Conservation (phyloP, 2,329 filamentous ascomycete species). For the Xylariaceae sp. region DNA sequence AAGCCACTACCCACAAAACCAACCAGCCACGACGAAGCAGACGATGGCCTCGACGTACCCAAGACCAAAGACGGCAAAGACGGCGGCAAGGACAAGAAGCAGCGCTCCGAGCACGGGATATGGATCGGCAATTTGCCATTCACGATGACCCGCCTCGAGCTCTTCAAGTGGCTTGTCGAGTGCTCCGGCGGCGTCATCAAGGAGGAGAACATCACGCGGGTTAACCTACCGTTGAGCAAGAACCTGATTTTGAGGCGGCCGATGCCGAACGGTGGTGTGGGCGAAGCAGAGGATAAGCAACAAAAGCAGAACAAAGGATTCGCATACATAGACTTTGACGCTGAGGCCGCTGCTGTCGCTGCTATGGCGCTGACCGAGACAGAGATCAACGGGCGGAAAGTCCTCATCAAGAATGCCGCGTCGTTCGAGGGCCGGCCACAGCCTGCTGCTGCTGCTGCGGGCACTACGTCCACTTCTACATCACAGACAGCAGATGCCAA, state of each 20-base stretch:
- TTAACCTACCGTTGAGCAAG: conserved; percentile 70
- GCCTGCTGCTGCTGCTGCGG: conserved; percentile 43
- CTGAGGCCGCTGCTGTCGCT: conserved; percentile 64
- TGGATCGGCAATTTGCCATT: conserved; percentile 98
- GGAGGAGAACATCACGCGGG: conserved; percentile 71
- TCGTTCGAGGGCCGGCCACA: conserved; percentile 86
- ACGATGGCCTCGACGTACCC: conserved; percentile 27
- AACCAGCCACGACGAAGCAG: conserved; percentile 38
- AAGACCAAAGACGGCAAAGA: conserved; percentile 39
- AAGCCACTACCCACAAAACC: conserved; percentile 52
- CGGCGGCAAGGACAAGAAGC: too few relatives aligned
- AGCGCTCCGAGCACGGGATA: conserved; percentile 76
- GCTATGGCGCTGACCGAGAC: conserved; percentile 85
- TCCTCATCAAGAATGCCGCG: conserved; percentile 90
- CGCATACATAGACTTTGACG: conserved; percentile 89
- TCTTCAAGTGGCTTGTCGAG: conserved; percentile 76
- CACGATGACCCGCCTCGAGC: conserved; percentile 65
- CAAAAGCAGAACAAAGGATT: conserved; percentile 78
- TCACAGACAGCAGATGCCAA: conserved; percentile 26
- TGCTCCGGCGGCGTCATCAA: conserved; percentile 63
- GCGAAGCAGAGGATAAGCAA: conserved; percentile 19
- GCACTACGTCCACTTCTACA: conserved; percentile 27
- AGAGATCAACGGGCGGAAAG: conserved; percentile 67
- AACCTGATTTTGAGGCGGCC: conserved; percentile 15
- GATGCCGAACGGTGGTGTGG: conserved; percentile 20